Conservation (phyloP, 2,329 filamentous ascomycete genomes). For the Massarina eburnea region DNA sequence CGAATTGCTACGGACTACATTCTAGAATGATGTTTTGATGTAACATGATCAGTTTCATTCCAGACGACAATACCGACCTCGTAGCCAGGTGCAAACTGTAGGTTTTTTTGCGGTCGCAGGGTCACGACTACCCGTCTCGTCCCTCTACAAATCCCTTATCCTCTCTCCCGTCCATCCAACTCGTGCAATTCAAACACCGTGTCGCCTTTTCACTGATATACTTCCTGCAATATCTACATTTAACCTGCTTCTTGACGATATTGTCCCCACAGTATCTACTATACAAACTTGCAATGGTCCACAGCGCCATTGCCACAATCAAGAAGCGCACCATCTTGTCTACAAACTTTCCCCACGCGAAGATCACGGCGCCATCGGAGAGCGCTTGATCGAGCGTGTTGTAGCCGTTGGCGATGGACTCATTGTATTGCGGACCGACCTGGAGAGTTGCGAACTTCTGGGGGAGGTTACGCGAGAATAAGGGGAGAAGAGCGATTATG, state of each 20-base stretch:
- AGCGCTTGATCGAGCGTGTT: conserved; percentile 70
- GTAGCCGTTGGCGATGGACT: conserved; percentile 56
- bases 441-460: conserved; percentile 71
- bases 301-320: conserved; percentile 66
- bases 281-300: conserved; percentile 64
- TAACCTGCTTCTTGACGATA: conserved; percentile 70
- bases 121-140: not conserved
- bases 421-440: conserved; percentile 53
- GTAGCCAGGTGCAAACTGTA: no score
- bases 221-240: conserved; percentile 69
- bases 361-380: conserved; percentile 69
- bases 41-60: no score
- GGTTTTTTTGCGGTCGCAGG: no score
- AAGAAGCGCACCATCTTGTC: conserved; percentile 67
- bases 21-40: no score
- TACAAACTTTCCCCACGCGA: conserved; percentile 72
- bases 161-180: conserved; percentile 60
- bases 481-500: conserved; percentile 67
- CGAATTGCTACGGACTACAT: no score
- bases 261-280: conserved; percentile 63
- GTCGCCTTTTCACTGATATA: conserved; percentile 64
- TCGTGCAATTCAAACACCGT: conserved; percentile 60
- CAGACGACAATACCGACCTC: no score
- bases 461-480: conserved; percentile 70
- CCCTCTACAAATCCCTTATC: conserved; percentile 26